Evolutionary conservation across 306 rosid genomes (phyloP).

Genomic region (Sesbania bispinosa): DNA sequence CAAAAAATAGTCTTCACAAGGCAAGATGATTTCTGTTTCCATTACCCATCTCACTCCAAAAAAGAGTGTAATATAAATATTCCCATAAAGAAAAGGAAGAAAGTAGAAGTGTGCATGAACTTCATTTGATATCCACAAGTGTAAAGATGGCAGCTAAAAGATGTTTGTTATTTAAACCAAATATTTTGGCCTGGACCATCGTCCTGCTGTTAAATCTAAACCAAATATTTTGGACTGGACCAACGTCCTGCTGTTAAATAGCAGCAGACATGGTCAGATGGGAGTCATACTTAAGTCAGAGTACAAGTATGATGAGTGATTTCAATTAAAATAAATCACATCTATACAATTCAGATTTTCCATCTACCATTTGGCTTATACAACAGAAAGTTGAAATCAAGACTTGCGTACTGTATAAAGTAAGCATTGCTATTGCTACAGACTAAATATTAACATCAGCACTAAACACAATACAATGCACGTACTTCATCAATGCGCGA

Average conservation of each 20-base stretch:
- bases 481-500: slow-evolving; percentile 59
- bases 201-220: too few species aligned
- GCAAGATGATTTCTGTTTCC: neutral
- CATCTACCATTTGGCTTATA: neutral
- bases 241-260: too few species aligned
- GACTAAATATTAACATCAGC: neutral
- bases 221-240: too few species aligned
- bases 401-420: neutral
- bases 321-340: too few species aligned
- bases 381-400: neutral
- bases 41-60: slow-evolving; percentile 4
- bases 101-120: neutral
- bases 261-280: too few species aligned
- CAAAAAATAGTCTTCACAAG: slow-evolving; percentile 7
- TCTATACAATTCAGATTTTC: neutral
- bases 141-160: too few species aligned
- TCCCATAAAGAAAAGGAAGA: neutral
- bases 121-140: too few species aligned
- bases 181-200: too few species aligned
- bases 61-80: neutral
- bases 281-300: too few species aligned
- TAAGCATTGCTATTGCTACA: neutral
- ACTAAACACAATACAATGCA: neutral
- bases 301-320: too few species aligned
- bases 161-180: too few species aligned